Conservation (phyloP, 257 asterid genomes). For the Fraxinus excelsior region DNA sequence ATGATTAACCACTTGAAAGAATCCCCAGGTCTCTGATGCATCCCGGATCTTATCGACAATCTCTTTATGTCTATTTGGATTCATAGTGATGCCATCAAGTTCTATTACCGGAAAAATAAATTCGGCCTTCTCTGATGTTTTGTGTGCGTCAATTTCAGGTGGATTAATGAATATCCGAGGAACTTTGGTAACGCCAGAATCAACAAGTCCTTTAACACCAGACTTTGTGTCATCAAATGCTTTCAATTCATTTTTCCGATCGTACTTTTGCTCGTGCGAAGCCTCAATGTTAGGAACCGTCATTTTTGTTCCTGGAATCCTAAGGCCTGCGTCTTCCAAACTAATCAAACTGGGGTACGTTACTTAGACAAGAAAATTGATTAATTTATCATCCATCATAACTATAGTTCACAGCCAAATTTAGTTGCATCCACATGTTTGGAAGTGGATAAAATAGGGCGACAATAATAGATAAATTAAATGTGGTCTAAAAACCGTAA, state of each 20-base stretch:
- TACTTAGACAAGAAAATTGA: neutral
- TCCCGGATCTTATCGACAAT: constrained; percentile 24
- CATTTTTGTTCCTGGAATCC: neutral
- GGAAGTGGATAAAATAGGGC: no score
- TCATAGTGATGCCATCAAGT: constrained; percentile 18
- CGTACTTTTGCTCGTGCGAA: neutral
- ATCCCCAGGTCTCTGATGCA: constrained; percentile 36
- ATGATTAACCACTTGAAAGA: constrained; percentile 42
- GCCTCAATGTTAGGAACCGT: neutral
- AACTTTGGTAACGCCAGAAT: constrained; percentile 26
- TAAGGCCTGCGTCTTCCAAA: neutral
- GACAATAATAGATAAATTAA: no score
- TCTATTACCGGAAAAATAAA: constrained; percentile 31
- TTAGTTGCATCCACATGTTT: no score
- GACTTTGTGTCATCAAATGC: constrained; percentile 39
- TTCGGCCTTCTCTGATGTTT: neutral
- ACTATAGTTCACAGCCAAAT: no score
- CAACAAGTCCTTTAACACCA: constrained; percentile 43
- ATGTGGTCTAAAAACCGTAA: no score
- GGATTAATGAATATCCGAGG: constrained; percentile 31
- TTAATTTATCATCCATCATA: no score
- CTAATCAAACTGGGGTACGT: neutral
- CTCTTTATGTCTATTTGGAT: neutral
- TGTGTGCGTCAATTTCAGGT: neutral
- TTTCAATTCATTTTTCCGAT: constrained; percentile 23